Evolutionary conservation across 2,329 filamentous ascomycete species (phyloP).

Genomic region (Cryphonectria japonica): DNA sequence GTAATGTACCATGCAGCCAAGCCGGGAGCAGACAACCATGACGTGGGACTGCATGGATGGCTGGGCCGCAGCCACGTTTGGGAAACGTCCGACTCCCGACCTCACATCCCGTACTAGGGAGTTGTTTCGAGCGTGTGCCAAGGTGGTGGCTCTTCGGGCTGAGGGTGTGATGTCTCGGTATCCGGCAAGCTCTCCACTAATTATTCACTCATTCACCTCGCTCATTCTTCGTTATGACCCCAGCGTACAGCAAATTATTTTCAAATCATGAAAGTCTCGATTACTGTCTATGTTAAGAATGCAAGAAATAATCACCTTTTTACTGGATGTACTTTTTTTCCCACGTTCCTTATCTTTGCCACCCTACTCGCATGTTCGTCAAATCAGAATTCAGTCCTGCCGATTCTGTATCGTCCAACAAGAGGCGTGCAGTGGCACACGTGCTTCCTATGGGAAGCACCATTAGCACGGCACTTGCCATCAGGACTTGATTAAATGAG

Average conservation of each 20-base stretch:
- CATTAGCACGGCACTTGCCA: background rate
- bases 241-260: background rate
- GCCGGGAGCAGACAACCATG: background rate
- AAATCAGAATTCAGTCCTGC: background rate
- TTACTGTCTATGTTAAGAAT: background rate
- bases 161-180: background rate
- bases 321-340: background rate
- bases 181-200: background rate
- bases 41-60: constrained; percentile 2
- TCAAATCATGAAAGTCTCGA: background rate
- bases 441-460: background rate
- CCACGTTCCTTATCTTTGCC: background rate
- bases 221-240: too few species aligned
- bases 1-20: background rate
- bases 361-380: background rate
- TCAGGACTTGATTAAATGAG: too few species aligned
- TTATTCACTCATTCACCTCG: too few species aligned
- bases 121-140: background rate
- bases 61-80: background rate
- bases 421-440: background rate
- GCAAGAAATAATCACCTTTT: background rate
- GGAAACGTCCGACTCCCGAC: background rate
- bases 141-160: background rate
- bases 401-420: background rate
- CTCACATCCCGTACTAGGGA: background rate